Percentiles rank a stretch among this genome's conserved stretches.
Conservation (phyloP, 345 rosid species). For the Syzygium jambos region DNA sequence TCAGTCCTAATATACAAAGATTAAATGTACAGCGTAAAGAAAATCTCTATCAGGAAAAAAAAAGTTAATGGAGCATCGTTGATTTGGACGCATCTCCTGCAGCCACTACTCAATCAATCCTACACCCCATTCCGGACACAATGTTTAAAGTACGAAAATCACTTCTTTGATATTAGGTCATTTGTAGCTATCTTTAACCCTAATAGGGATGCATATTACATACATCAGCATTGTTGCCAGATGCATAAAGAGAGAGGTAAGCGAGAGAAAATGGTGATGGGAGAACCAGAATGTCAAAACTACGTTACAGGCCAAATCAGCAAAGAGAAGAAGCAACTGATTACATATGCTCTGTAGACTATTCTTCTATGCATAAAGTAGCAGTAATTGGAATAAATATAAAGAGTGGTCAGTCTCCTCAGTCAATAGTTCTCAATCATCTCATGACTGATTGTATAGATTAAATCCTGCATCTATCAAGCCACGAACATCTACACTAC, state of each 20-base stretch:
- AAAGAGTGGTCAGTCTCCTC: neutral
- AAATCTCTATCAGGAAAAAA: neutral
- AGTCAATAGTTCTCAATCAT: neutral
- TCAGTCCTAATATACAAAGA: conserved; percentile 13
- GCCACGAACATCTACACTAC: neutral
- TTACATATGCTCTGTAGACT: neutral
- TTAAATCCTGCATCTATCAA: neutral
- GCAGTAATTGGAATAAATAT: neutral
- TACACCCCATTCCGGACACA: neutral
- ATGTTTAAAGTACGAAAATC: no score
- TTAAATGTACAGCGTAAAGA: neutral
- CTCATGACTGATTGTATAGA: neutral
- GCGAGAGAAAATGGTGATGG: neutral
- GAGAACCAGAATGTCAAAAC: neutral
- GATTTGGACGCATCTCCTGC: neutral
- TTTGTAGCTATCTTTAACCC: neutral
- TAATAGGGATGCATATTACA: neutral
- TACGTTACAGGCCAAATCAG: neutral
- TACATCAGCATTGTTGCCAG: neutral
- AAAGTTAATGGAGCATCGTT: neutral
- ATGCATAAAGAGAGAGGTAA: neutral
- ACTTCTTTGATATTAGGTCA: neutral
- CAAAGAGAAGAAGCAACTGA: neutral
- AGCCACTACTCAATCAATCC: neutral
- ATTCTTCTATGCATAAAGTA: neutral